Percentiles rank a stretch among this genome's conserved stretches.
These are phyloP conservation scores for Mycena galopus DNA, from an alignment of 768 basidiomycete species.

Conservation along the genomic window DNA sequence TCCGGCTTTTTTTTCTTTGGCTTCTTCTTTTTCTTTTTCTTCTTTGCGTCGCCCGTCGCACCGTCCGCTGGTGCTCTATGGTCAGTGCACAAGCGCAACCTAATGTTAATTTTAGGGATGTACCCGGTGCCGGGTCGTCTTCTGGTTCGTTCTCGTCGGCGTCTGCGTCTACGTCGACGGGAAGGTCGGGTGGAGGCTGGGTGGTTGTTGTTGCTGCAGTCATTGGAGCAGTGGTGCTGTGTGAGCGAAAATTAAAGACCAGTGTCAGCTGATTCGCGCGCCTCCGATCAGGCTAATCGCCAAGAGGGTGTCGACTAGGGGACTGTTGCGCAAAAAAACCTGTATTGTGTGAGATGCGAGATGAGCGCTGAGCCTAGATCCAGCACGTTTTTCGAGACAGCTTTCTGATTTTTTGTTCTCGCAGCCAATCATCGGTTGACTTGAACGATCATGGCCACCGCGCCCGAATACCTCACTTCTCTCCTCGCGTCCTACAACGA, in stretches of 20 bases:
- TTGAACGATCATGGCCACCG: constrained; percentile 11
- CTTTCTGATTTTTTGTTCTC: too few species aligned
- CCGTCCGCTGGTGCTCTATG: constrained; percentile 22
- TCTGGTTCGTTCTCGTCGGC: constrained; percentile 30
- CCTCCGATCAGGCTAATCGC: too few species aligned
- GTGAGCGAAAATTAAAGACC: background rate
- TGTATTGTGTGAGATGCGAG: too few species aligned
- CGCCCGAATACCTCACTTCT: constrained; percentile 43
- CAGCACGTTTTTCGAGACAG: too few species aligned
- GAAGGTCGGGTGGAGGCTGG: constrained; percentile 4
- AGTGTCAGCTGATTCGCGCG: constrained; percentile 11
- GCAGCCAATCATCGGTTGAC: too few species aligned
- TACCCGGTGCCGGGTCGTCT: constrained; percentile 29
- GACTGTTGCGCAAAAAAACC: too few species aligned
- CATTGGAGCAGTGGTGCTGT: background rate
- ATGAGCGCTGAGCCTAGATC: too few species aligned
- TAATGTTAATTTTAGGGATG: background rate
- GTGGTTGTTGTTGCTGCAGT: background rate
- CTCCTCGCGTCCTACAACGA: constrained; percentile 42
- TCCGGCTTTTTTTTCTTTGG: constrained; percentile 85
- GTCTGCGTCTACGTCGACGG: constrained; percentile 12
- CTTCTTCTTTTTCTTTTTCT: constrained; percentile 97
- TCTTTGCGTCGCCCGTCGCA: constrained; percentile 68
- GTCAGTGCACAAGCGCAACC: background rate
- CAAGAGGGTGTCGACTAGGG: too few species aligned